Evolutionary conservation across 75 land plant species (phyloP).

Genomic region (Cupressus sempervirens): DNA sequence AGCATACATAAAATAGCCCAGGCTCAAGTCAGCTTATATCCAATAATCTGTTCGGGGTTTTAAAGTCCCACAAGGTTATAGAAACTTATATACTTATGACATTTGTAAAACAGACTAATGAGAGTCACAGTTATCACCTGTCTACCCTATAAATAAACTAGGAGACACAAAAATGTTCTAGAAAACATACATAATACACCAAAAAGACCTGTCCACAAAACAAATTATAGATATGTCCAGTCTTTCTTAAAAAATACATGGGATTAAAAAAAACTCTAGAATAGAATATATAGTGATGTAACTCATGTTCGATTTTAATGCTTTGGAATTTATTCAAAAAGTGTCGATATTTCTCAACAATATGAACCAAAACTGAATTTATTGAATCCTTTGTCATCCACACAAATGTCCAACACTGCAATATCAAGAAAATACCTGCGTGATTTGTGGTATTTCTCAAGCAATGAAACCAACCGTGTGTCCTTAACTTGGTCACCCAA

Average conservation of each 20-base stretch:
- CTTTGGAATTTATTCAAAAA: background rate
- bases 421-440: constrained; percentile 26
- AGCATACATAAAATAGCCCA: too few relatives aligned
- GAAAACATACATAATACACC: too few relatives aligned
- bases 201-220: background rate
- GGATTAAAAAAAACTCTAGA: background rate
- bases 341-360: background rate
- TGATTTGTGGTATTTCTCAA: constrained; percentile 71
- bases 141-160: background rate
- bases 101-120: background rate
- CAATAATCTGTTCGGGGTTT: background rate
- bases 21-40: background rate
- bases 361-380: background rate
- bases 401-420: background rate
- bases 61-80: too few relatives aligned
- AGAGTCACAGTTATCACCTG: background rate
- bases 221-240: background rate
- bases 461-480: constrained; percentile 50
- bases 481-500: constrained; percentile 60
- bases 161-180: background rate
- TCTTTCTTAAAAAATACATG: background rate
- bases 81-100: background rate
- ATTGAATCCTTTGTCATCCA: background rate
- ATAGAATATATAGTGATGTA: background rate
- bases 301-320: background rate